Evolutionary conservation across 2,329 filamentous ascomycete species (phyloP).

Genomic region (Cladophialophora yegresii): DNA sequence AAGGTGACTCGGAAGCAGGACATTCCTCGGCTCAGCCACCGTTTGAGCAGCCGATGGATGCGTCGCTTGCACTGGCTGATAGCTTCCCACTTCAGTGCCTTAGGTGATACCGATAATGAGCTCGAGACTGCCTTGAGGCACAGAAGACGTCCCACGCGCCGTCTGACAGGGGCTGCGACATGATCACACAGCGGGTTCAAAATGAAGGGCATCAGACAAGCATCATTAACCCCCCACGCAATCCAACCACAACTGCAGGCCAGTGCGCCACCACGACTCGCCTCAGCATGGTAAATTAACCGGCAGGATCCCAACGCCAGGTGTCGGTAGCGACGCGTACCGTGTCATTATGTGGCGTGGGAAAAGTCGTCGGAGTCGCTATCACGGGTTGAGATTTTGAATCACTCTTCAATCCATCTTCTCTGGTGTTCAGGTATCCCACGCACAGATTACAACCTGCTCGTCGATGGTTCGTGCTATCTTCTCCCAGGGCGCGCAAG

Average conservation of each 20-base stretch:
- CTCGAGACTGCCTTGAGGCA: constrained; percentile 63
- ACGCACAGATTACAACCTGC: constrained; percentile 44
- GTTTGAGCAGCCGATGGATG: constrained; percentile 71
- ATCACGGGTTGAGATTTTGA: constrained; percentile 18
- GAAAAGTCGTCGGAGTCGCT: background rate
- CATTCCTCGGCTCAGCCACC: constrained; percentile 65
- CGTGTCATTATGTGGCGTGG: background rate
- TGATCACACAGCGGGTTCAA: constrained; percentile 41
- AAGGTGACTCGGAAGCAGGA: constrained; percentile 66
- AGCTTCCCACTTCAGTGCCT: constrained; percentile 57
- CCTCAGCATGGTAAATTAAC: background rate
- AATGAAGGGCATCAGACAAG: constrained; percentile 11
- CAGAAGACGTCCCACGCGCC: constrained; percentile 64
- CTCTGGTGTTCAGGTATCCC: constrained; percentile 19
- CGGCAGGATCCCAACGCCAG: constrained; percentile 35
- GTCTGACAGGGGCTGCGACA: constrained; percentile 53
- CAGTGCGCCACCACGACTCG: background rate
- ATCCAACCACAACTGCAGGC: background rate
- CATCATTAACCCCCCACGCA: constrained; percentile 5
- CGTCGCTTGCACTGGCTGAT: constrained; percentile 67
- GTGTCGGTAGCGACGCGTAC: constrained; percentile 4
- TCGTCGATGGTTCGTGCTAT: constrained; percentile 45
- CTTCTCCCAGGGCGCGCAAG: constrained; percentile 42
- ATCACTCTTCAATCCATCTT: constrained; percentile 33
- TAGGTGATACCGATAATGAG: constrained; percentile 52